Conservation (phyloP, 148 eudicot genomes). For the Agrostemma githago region DNA sequence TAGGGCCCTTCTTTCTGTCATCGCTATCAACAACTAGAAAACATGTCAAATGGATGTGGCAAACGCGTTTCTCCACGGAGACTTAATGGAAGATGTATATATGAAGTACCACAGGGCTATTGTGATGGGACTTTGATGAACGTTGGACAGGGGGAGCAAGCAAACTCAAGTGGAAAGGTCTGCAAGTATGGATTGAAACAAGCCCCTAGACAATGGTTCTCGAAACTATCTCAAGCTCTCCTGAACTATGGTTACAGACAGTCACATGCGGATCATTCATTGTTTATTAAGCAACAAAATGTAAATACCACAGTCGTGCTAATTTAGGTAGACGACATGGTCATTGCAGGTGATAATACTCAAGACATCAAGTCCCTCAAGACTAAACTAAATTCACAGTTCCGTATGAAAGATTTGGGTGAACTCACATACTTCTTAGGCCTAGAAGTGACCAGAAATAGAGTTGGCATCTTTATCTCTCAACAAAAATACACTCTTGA, state of each 20-base stretch:
- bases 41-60: neutral
- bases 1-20: neutral
- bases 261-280: neutral
- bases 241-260: neutral
- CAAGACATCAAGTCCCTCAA: neutral
- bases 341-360: neutral
- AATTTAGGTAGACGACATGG: slow-evolving; percentile 1
- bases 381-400: neutral
- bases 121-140: neutral
- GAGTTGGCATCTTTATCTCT: neutral
- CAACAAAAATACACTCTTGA: neutral
- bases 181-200: slow-evolving; percentile 10
- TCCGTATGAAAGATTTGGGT: slow-evolving; percentile 1
- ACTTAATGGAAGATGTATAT: neutral
- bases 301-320: neutral
- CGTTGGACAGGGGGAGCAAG: neutral
- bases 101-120: neutral
- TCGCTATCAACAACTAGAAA: neutral
- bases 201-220: neutral
- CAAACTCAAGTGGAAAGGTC: neutral
- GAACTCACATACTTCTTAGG: neutral
- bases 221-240: neutral
- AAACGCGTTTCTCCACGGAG: neutral
- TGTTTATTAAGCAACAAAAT: neutral
- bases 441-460: neutral